These are phyloP conservation scores for Chytriomyces sp. DNA, from an alignment of 192 early-diverging fungal genomes.

Conservation along the genomic window DNA sequence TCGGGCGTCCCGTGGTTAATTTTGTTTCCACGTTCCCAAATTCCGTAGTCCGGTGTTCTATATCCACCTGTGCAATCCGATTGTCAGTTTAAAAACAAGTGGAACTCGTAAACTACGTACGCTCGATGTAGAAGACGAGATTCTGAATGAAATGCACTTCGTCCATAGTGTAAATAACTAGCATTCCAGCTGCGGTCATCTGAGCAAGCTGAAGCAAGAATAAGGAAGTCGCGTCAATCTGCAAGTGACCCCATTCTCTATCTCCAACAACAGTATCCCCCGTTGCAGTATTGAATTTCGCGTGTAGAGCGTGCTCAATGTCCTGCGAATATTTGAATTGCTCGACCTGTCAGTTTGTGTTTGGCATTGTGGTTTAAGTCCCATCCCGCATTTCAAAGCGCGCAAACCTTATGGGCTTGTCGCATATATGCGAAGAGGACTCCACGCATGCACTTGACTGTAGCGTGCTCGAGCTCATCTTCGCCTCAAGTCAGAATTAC, in stretches of 20 bases:
- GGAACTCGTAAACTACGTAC: slow-evolving; percentile 34
- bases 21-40: slow-evolving; percentile 90
- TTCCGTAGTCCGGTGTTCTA: slow-evolving; percentile 84
- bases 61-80: slow-evolving; percentile 45
- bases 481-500: not conserved
- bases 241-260: slow-evolving; percentile 84
- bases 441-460: slow-evolving; percentile 85
- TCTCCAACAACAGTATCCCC: slow-evolving; percentile 86
- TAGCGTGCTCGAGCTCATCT: slow-evolving; percentile 86
- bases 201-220: slow-evolving; percentile 79
- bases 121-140: slow-evolving; percentile 86
- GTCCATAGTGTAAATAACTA: slow-evolving; percentile 79
- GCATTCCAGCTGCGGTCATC: slow-evolving; percentile 78
- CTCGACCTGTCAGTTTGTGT: too few relatives aligned
- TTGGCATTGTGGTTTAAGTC: too few relatives aligned
- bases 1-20: slow-evolving; percentile 84
- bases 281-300: slow-evolving; percentile 83
- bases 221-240: slow-evolving; percentile 85
- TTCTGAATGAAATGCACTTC: slow-evolving; percentile 88
- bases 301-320: slow-evolving; percentile 76
- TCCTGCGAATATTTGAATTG: slow-evolving; percentile 80
- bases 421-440: slow-evolving; percentile 81
- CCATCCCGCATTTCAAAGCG: slow-evolving; percentile 15
- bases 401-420: slow-evolving; percentile 63
- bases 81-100: slow-evolving; percentile 4